Evolutionary conservation across 805 yeast species (phyloP), one percentile per base, ranked within the genome.

Genomic region (Starmerella floris): DNA sequence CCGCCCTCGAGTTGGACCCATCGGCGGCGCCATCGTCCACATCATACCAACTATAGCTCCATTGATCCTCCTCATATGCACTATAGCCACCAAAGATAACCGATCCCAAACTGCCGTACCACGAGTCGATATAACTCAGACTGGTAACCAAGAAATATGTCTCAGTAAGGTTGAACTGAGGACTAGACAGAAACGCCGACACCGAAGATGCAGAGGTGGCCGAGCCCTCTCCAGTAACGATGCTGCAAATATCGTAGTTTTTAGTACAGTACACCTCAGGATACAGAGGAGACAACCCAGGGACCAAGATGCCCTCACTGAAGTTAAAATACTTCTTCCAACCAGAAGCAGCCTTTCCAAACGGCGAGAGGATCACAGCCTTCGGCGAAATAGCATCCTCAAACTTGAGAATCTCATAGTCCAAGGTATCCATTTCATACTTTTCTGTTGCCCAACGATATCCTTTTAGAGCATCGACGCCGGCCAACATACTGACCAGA

Each of bases 221-320:
- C 56, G 76, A 81, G 50, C 76, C 77, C 61, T 76, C 82, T 41
- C 83, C 83, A n/a, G 78, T 72, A 35, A 79, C 73, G 42, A 76
- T 55, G 54, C 74, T 76, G 64, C 81, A 76, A 23, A 77, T 57
- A 23, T 70, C 56, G 61, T 66, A 70, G 62, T 73, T 64, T 27
- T 62, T 52, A 43, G 68, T 69, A 60, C 82, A 76, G 62, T 70
- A 73, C 39, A 77, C 63, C 19, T 64, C 54, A 27, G 80, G 79
- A 63, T 67, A 76, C 27, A 68, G 49, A 23, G 79, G 79, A 16
- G 80, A 74, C 42, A 77, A 62, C 37, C 83, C 82, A n/a, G 83
- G 82, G 37, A 77, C 56, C 23, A 79, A 65, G 51, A 76, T 64
- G 59, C 75, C 74, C 58, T 73, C 61, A 17, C 61, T 62, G 51